Evolutionary conservation across 83 land plant genomes (phyloP).

Genomic region (Picea abies): DNA sequence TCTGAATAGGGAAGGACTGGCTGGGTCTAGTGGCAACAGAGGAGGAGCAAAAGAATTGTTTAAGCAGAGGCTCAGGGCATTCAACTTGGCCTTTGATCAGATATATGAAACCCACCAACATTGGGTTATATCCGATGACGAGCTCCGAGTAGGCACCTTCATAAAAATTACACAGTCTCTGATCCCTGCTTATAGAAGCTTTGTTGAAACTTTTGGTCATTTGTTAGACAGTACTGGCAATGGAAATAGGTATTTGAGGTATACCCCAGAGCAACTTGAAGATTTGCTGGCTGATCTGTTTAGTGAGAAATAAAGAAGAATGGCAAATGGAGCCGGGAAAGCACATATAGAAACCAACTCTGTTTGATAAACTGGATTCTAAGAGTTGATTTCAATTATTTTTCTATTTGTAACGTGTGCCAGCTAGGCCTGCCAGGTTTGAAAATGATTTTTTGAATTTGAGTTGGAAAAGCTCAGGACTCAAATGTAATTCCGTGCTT

Average conservation of each 20-base stretch:
- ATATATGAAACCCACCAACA: constrained; percentile 11
- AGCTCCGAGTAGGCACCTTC: constrained; percentile 23
- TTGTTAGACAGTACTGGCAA: constrained; percentile 11
- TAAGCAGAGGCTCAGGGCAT: constrained; percentile 19
- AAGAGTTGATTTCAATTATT: too few species aligned
- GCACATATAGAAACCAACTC: too few species aligned
- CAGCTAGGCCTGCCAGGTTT: too few species aligned
- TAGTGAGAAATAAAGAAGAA: neutral
- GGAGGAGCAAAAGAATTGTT: constrained; percentile 19
- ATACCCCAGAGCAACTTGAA: constrained; percentile 19
- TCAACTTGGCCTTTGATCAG: constrained; percentile 19
- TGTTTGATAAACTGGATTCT: too few species aligned
- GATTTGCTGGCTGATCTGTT: constrained; percentile 18
- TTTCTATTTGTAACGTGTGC: too few species aligned
- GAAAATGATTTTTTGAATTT: too few species aligned
- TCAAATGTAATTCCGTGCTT: too few species aligned
- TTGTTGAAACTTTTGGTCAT: constrained; percentile 20
- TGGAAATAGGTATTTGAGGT: constrained; percentile 6
- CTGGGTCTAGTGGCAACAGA: constrained; percentile 7
- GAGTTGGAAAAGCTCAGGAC: too few species aligned
- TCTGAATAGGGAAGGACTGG: constrained; percentile 21
- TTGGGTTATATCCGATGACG: constrained; percentile 20
- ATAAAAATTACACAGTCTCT: constrained; percentile 17
- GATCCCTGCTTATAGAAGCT: constrained; percentile 29
- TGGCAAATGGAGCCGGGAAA: neutral